phyloP scores from a whole-genome alignment of 2,329 filamentous ascomycete genomes.

The Pseudogymnoascus sp. region DNA sequence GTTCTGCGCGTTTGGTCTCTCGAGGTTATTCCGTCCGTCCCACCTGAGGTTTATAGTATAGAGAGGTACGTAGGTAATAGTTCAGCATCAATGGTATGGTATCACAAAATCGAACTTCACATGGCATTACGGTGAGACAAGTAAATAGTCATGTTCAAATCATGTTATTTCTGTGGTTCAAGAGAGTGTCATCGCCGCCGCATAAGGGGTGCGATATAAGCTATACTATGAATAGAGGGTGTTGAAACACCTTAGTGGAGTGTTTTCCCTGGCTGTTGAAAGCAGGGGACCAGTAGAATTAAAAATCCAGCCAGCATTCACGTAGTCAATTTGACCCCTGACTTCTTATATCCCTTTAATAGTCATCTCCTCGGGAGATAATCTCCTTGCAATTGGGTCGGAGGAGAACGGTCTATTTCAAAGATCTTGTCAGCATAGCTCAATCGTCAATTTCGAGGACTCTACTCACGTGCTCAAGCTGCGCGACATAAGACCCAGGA shows the following conservation, averaged over 20 bases:
- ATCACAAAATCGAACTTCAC: not conserved
- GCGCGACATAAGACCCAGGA: constrained; percentile 55
- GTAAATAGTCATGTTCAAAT: not conserved
- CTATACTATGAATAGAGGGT: not conserved
- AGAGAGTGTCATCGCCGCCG: not conserved
- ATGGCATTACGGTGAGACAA: not conserved
- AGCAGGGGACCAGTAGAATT: not conserved
- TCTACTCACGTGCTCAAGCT: constrained; percentile 52
- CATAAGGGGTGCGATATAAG: not conserved
- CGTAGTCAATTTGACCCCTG: not conserved
- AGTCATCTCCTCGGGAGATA: constrained; percentile 47
- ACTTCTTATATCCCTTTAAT: constrained; percentile 28
- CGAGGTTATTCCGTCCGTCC: not conserved
- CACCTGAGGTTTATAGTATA: not conserved
- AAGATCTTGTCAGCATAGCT: constrained; percentile 1
- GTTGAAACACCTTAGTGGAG: not conserved
- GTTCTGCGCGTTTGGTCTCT: not conserved
- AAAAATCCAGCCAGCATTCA: not conserved
- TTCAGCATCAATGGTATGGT: not conserved
- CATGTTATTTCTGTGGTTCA: not conserved
- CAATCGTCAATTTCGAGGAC: not conserved
- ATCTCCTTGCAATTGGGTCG: constrained; percentile 42
- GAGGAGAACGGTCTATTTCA: constrained; percentile 40
- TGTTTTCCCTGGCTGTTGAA: not conserved
- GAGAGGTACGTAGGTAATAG: not conserved